Evolutionary conservation across 2,329 filamentous ascomycete genomes (phyloP).

Genomic region (Nothopassalora personata): DNA sequence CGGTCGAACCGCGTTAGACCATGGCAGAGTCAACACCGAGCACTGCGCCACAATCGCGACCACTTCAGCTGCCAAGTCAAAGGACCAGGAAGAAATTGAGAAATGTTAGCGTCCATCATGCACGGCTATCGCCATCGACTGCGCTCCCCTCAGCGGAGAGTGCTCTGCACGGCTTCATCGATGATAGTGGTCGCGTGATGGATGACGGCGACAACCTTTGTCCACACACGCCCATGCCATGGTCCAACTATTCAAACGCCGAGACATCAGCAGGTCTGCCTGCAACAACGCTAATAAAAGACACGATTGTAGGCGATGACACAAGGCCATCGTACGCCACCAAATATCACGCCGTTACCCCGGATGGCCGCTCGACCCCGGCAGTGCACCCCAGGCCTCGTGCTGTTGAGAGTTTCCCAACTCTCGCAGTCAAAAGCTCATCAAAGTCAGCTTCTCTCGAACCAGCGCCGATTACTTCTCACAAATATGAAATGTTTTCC

Average conservation of each 20-base stretch:
- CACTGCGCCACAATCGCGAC: not conserved
- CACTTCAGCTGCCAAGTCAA: not conserved
- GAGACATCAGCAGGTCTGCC: not conserved
- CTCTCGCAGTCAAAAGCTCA: not conserved
- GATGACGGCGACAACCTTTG: not conserved
- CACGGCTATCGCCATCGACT: not conserved
- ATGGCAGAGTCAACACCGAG: not conserved
- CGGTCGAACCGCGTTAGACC: not conserved
- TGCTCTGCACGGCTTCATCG: not conserved
- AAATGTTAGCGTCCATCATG: not conserved
- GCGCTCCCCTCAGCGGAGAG: not conserved
- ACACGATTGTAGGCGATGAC: not conserved
- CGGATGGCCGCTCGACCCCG: not conserved
- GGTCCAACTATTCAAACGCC: not conserved
- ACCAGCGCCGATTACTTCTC: not conserved
- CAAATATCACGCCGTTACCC: not conserved
- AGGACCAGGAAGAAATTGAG: not conserved
- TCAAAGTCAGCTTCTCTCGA: too few species aligned
- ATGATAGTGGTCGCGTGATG: not conserved
- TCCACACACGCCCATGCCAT: not conserved
- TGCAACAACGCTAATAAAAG: not conserved
- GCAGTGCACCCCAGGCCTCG: not conserved
- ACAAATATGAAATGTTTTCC: not conserved
- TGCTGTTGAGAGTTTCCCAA: not conserved
- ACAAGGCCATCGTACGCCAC: not conserved